phyloP scores from a whole-genome alignment of 2,329 filamentous ascomycete species.

The Colletotrichum godetiae region DNA sequence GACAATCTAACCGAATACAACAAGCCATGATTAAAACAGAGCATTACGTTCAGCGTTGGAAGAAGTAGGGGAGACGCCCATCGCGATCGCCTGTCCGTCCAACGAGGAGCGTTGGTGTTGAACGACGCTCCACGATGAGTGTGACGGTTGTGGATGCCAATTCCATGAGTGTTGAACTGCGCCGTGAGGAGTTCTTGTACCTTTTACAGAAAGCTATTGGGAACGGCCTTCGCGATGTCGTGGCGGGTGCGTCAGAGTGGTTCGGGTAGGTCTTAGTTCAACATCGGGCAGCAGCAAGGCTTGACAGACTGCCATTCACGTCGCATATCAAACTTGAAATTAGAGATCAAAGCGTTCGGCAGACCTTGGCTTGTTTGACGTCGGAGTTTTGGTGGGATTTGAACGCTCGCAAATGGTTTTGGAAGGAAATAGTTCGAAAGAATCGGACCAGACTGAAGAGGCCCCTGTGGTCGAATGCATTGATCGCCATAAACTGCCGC shows the following conservation, averaged over 20 bases:
- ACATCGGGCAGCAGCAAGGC: conserved; percentile 5
- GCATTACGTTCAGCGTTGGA: background rate
- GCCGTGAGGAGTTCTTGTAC: background rate
- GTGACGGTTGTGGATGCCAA: conserved; percentile 22
- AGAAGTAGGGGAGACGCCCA: background rate
- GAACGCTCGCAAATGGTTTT: background rate
- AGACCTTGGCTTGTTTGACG: conserved; percentile 17
- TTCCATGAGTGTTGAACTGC: background rate
- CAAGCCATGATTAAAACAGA: conserved; percentile 7
- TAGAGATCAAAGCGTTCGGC: conserved; percentile 17
- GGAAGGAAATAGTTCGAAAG: background rate
- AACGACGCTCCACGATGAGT: conserved; percentile 19
- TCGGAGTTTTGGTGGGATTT: background rate
- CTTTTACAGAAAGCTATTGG: background rate
- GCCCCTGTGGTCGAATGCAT: conserved; percentile 20
- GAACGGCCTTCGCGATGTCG: conserved; percentile 2
- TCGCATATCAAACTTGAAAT: conserved; percentile 19
- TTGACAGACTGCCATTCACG: conserved; percentile 8
- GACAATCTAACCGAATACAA: conserved; percentile 9
- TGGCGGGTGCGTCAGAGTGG: background rate
- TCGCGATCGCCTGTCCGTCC: conserved; percentile 2
- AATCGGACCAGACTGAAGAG: conserved; percentile 11
- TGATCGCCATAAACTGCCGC: conserved; percentile 27
- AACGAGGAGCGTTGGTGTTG: background rate
- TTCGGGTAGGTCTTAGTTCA: background rate